These are phyloP conservation scores for Ustilago trichophora DNA, from an alignment of 1,284 basidiomycete species.

Conservation along the genomic window DNA sequence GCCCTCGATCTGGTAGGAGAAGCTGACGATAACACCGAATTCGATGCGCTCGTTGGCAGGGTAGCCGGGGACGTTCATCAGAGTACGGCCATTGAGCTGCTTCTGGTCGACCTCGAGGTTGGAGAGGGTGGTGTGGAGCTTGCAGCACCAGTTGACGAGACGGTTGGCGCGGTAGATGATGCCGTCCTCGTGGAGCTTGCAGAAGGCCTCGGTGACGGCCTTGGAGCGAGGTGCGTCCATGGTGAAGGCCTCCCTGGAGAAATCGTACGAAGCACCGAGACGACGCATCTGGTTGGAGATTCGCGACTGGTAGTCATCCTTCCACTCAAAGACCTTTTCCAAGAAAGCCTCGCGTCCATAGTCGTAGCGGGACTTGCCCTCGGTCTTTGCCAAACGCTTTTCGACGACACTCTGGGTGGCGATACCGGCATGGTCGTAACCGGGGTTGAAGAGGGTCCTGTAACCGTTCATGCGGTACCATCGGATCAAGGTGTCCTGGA, in stretches of 20 bases:
- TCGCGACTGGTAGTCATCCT: slow-evolving; percentile 90
- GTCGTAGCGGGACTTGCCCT: slow-evolving; percentile 88
- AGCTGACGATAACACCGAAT: slow-evolving; percentile 95
- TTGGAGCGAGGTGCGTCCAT: slow-evolving; percentile 78
- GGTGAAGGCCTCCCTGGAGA: slow-evolving; percentile 92
- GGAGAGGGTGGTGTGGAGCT: slow-evolving; percentile 93
- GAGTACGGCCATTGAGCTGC: slow-evolving; percentile 84
- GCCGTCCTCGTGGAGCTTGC: slow-evolving; percentile 88
- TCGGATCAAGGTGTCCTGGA: slow-evolving; percentile 78
- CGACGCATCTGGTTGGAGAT: slow-evolving; percentile 90
- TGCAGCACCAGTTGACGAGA: slow-evolving; percentile 98
- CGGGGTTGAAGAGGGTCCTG: slow-evolving; percentile 88
- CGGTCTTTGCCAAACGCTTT: slow-evolving; percentile 84
- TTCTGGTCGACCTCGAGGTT: slow-evolving; percentile 98
- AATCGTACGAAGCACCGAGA: slow-evolving; percentile 93
- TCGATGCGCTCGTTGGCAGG: slow-evolving; percentile 93
- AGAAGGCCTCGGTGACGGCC: slow-evolving; percentile 92
- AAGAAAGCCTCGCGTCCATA: slow-evolving; percentile 92
- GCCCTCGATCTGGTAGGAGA: slow-evolving; percentile 88
- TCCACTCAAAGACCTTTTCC: slow-evolving; percentile 94
- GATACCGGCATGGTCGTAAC: slow-evolving; percentile 98
- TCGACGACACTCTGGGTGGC: slow-evolving; percentile 99
- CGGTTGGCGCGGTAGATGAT: slow-evolving; percentile 95
- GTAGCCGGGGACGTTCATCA: slow-evolving; percentile 92
- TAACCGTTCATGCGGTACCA: slow-evolving; percentile 82